A percentile compares a stretch with the other conserved stretches of the same genome.
These are phyloP conservation scores for Marsdenia floribunda DNA, from an alignment of 257 asterid genomes.

Conservation along the genomic window DNA sequence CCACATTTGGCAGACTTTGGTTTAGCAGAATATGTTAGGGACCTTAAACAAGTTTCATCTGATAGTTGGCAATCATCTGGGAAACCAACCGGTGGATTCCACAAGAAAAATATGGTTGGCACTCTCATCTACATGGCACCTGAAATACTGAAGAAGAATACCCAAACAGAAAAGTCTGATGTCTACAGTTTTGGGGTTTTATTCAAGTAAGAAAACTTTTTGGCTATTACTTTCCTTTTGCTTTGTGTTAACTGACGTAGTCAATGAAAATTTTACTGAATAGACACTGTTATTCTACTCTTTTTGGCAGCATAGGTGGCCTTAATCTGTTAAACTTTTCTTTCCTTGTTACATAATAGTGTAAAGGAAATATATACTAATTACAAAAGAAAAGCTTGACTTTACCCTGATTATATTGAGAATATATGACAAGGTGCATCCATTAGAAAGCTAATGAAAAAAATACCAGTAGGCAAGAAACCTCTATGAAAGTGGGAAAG, in stretches of 20 bases:
- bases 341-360: not conserved
- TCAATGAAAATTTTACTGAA: not conserved
- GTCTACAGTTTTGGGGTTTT: slow-evolving; percentile 91
- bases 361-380: not conserved
- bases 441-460: not conserved
- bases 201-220: slow-evolving; percentile 55
- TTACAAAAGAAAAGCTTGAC: not conserved
- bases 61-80: slow-evolving; percentile 81
- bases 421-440: not conserved
- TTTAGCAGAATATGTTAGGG: slow-evolving; percentile 70
- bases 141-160: slow-evolving; percentile 78
- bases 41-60: slow-evolving; percentile 64
- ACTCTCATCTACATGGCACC: slow-evolving; percentile 98
- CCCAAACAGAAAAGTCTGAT: slow-evolving; percentile 89
- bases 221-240: not conserved
- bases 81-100: slow-evolving; percentile 98
- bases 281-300: not conserved
- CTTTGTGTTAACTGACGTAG: not conserved
- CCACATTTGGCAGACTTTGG: slow-evolving; percentile 92
- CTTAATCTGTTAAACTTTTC: not conserved
- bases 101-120: slow-evolving; percentile 92
- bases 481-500: no score
- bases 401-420: not conserved
- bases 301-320: slow-evolving; percentile 1
- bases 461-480: not conserved